A percentile compares a stretch with the other conserved stretches of the same genome.
These are phyloP conservation scores for Geotrichum klebahnii DNA, from an alignment of 1,139 yeast species.

Conservation along the genomic window DNA sequence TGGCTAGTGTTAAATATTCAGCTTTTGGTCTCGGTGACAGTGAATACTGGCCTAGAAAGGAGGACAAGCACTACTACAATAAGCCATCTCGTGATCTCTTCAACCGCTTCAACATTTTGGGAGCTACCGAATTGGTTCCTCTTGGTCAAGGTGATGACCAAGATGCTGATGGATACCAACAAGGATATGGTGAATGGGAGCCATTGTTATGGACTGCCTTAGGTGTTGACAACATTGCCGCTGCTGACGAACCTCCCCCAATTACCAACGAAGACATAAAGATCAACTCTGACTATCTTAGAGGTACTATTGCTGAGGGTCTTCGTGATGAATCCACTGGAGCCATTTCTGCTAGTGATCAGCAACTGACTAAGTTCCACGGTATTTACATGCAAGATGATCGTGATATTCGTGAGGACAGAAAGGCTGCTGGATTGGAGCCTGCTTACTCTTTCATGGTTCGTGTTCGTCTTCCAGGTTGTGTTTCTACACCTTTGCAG, in stretches of 20 bases:
- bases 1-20: conserved; percentile 63
- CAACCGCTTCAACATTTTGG: conserved; percentile 60
- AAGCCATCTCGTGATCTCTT: conserved; percentile 80
- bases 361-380: conserved; percentile 93
- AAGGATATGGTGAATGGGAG: conserved; percentile 88
- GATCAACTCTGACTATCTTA: conserved; percentile 73
- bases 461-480: conserved; percentile 93
- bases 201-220: conserved; percentile 79
- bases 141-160: conserved; percentile 94
- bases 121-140: conserved; percentile 68
- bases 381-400: conserved; percentile 99
- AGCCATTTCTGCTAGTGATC: conserved; percentile 87
- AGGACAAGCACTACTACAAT: conserved; percentile 88
- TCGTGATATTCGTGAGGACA: conserved; percentile 89
- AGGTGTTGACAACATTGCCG: conserved; percentile 79
- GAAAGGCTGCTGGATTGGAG: conserved; percentile 87
- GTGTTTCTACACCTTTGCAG: conserved; percentile 80
- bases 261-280: conserved; percentile 95
- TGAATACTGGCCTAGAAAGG: conserved; percentile 94
- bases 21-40: conserved; percentile 94
- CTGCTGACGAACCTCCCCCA: conserved; percentile 93
- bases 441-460: conserved; percentile 97
- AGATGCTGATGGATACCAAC: conserved; percentile 90
- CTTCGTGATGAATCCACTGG: conserved; percentile 80
- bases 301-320: conserved; percentile 93